Conservation (phyloP, 768 basidiomycete genomes). For the Pleurotus cornucopiae region DNA sequence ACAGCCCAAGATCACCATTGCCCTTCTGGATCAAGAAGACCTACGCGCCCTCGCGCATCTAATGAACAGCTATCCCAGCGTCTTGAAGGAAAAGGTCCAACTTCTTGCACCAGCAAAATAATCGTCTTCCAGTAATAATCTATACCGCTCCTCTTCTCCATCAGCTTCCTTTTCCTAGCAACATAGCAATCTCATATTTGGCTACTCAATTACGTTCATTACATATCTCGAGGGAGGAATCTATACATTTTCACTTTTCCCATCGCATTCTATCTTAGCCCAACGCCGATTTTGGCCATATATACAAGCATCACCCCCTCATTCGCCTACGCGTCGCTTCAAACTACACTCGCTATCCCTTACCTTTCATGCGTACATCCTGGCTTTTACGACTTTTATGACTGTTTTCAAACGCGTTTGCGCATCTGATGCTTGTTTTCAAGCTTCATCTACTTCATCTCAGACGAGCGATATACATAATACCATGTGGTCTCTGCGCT, state of each 20-base stretch:
- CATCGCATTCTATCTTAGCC: background rate
- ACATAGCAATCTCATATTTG: slow-evolving; percentile 5
- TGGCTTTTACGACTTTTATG: background rate
- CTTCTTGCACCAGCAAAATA: slow-evolving; percentile 17
- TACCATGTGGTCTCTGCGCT: too few species aligned
- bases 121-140: slow-evolving; percentile 4
- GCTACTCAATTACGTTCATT: background rate
- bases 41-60: slow-evolving; percentile 79
- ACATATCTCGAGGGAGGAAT: slow-evolving; percentile 7
- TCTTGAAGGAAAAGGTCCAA: slow-evolving; percentile 71
- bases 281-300: slow-evolving; percentile 1
- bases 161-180: background rate
- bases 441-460: background rate
- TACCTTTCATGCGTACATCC: background rate
- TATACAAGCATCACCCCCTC: slow-evolving; percentile 8
- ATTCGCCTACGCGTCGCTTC: slow-evolving; percentile 4
- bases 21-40: slow-evolving; percentile 81
- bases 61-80: slow-evolving; percentile 80
- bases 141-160: background rate
- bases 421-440: background rate
- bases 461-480: too few species aligned
- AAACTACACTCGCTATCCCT: slow-evolving; percentile 11
- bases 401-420: background rate
- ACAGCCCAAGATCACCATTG: slow-evolving; percentile 82
- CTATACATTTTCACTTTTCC: slow-evolving; percentile 3